Base-by-base conservation (phyloP, 2,329 filamentous ascomycete species). In the Coniochaeta prunicola region DNA sequence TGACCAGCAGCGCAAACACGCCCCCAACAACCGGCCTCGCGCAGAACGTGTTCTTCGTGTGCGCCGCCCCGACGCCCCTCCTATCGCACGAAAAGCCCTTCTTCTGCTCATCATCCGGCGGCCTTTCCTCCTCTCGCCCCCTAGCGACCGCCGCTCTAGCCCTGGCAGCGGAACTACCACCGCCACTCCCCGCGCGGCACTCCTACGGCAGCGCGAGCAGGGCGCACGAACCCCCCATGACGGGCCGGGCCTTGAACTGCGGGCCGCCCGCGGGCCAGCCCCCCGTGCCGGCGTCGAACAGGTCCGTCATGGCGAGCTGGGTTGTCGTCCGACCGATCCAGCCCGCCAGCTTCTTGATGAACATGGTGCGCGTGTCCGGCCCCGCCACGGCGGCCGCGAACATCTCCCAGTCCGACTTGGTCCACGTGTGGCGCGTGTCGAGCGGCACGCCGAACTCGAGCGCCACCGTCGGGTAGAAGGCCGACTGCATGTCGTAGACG, bases 381-480 rank as follows among this genome's bases (percentile, higher is more conserved):
- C 79, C 80, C 0, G 89, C 82, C 12, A 92, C 86, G 10, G 91
- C 88, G n/a, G 91, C 91, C 5, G 85, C 84, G 75, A 92, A 92
- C 70, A 94, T 85, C 69, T 92, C 86, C 91, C 91, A 96, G 75
- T 96, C 91, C 0, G 84, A 85, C 75, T 96, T 96, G 62, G 90
- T 89, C 75, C 91, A 93, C 1, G 87, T 76, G 73, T 94, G 90
- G 55, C 91, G 85, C 53, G 84, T 88, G 75, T 96, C 91, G 10
- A 96, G 84, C 0, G 91, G 88, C 0, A 96, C 80, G n/a, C 90
- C 91, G 72, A 90, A 94, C 67, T 85, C 83, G 62, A 89, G 84
- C 57, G 86, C 83, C 3, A 90, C 84, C 10, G 82, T 82, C 48
- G 80, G 78, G 76, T 96, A 96, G 81, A 90, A 96, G 59, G 80